Base-by-base conservation (phyloP, 768 basidiomycete genomes). In the Pleurotus djamor region DNA sequence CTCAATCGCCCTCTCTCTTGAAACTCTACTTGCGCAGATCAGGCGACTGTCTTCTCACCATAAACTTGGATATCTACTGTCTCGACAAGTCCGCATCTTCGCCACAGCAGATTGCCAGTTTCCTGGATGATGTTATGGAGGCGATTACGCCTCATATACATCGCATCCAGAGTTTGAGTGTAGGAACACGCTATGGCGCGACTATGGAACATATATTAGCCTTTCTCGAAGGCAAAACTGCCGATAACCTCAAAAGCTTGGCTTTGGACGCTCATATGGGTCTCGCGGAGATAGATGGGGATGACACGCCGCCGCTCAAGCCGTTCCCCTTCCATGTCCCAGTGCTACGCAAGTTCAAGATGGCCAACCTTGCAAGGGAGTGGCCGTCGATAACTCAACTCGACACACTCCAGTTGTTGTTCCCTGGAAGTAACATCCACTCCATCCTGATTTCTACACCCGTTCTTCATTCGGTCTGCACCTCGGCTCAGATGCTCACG, bases 11-110 rank as follows among this genome's bases (percentile, higher is more conserved):
- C 2, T 67, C 68, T 12, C 63, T 66, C 14, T 59, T 76, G 8
- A 56, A 59, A 12, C 60, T 68, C 3, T 79, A 78, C 59, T 43
- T 80, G 7, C 41, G 43, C 13, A 72, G 79, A 4, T 79, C 79
- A 5, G 59, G 61, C 5, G 61, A 60, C 1, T 71, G 70, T 57
- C 58, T 57, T 34, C 67, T 83, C 9, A 67, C 73, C 44, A 61
- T 81, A 6, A 65, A 68, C 7, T 61, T 78, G 44, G 68, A 74
- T 17, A 38, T 72, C 51, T 10, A 55, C 14, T 21, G 13, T 37
- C 6, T 35, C 35, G 52, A 55, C 37, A 50, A 50, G 34, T 12
- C 16, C 17, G 49, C 49, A 12, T 35, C 9, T 10, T 12, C 21
- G 10, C 49, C 28, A 9, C n/a, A 14, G 13, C 10, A 50, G 10